These are phyloP conservation scores for Fusarium sulawesiense DNA, from an alignment of 2,329 filamentous ascomycete species.

Conservation along the genomic window DNA sequence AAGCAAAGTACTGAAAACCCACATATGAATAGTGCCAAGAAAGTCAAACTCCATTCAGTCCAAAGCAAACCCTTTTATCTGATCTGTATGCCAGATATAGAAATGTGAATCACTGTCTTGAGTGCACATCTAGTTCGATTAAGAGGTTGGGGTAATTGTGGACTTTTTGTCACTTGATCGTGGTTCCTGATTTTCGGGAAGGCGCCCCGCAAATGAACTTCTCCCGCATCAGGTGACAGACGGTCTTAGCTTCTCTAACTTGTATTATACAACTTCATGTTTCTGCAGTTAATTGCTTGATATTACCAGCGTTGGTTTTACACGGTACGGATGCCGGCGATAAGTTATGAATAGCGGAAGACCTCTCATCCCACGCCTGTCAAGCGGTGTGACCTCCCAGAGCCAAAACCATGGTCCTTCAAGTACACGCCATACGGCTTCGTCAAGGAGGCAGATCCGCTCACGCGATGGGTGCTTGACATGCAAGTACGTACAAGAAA, in stretches of 20 bases:
- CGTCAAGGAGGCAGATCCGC: constrained; percentile 42
- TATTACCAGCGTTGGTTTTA: neutral
- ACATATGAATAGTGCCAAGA: neutral
- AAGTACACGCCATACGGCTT: constrained; percentile 24
- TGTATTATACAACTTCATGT: constrained; percentile 10
- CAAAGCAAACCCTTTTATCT: too few relatives aligned
- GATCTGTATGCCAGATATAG: neutral
- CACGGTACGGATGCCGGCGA: neutral
- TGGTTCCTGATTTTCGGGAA: constrained; percentile 17
- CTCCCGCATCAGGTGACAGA: constrained; percentile 32
- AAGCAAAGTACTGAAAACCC: neutral
- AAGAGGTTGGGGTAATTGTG: neutral
- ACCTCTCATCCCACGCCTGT: constrained; percentile 35
- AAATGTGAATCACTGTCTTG: neutral
- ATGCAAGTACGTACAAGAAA: constrained; percentile 53
- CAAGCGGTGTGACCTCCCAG: constrained; percentile 23
- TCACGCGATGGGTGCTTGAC: constrained; percentile 55
- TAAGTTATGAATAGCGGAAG: constrained; percentile 34
- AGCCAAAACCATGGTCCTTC: constrained; percentile 3
- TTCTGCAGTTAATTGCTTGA: neutral
- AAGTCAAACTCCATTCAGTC: neutral
- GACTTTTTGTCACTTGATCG: neutral
- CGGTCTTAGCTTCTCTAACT: neutral
- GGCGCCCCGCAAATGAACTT: constrained; percentile 32
- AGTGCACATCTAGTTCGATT: neutral